These are phyloP conservation scores for Geotrichum restrictum DNA, from an alignment of 1,139 yeast species.

Conservation along the genomic window DNA sequence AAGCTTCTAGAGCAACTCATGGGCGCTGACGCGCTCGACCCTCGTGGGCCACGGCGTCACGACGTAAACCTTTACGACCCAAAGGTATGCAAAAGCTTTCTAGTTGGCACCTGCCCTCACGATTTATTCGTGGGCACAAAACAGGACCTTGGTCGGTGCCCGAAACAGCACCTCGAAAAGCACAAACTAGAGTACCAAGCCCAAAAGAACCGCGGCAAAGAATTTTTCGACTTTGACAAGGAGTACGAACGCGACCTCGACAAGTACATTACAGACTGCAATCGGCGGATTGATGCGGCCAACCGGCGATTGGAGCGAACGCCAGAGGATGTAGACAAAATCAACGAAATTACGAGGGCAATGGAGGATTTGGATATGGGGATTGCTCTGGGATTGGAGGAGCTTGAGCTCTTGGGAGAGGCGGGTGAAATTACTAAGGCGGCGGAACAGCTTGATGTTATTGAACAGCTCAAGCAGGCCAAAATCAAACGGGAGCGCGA, in stretches of 20 bases:
- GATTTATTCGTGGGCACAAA: conserved; percentile 81
- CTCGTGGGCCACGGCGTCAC: conserved; percentile 34
- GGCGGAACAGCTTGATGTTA: conserved; percentile 44
- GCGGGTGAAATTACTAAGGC: conserved; percentile 53
- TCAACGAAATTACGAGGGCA: conserved; percentile 59
- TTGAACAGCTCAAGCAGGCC: conserved; percentile 42
- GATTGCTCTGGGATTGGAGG: conserved; percentile 67
- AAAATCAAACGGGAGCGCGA: conserved; percentile 44
- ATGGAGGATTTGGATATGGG: conserved; percentile 63
- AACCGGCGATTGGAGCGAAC: conserved; percentile 68
- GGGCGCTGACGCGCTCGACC: conserved; percentile 54
- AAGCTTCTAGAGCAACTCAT: conserved; percentile 73
- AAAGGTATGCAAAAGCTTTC: conserved; percentile 70
- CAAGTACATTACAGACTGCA: conserved; percentile 60
- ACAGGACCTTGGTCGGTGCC: conserved; percentile 79
- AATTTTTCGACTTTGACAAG: conserved; percentile 63
- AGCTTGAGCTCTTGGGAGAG: conserved; percentile 55
- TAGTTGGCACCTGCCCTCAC: conserved; percentile 87
- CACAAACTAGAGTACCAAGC: conserved; percentile 67
- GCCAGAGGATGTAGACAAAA: conserved; percentile 66
- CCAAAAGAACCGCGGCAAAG: conserved; percentile 53
- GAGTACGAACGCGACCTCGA: conserved; percentile 59
- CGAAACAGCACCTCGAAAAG: conserved; percentile 70
- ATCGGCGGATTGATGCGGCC: conserved; percentile 62
- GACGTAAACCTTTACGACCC: conserved; percentile 51